Evolutionary conservation across 1,139 yeast genomes (phyloP).

Genomic region (Yamadazyma taylorii): DNA sequence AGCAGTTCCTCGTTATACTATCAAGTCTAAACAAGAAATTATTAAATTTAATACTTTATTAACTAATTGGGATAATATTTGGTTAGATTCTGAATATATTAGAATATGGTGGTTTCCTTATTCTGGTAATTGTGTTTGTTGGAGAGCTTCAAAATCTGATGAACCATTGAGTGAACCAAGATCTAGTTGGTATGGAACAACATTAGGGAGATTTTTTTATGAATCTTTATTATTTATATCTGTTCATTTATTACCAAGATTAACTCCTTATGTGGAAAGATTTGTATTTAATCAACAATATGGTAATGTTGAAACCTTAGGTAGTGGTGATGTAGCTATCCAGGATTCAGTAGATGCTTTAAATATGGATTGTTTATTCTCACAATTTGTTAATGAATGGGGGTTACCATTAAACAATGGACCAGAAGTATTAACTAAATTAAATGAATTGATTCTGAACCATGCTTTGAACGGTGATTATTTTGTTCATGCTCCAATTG

Average conservation of each 20-base stretch:
- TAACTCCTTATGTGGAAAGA: constrained; percentile 81
- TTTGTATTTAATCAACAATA: constrained; percentile 86
- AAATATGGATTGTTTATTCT: constrained; percentile 93
- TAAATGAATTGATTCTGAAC: constrained; percentile 58
- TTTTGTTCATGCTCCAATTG: constrained; percentile 93
- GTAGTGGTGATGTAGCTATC: constrained; percentile 66
- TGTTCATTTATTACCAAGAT: constrained; percentile 66
- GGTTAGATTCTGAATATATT: constrained; percentile 90
- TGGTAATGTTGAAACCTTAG: constrained; percentile 70
- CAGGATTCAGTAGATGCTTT: constrained; percentile 83
- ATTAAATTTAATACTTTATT: constrained; percentile 72
- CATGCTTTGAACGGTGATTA: constrained; percentile 64
- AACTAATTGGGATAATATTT: constrained; percentile 66
- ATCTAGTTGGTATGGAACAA: constrained; percentile 83
- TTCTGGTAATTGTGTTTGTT: constrained; percentile 76
- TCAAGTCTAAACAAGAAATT: constrained; percentile 80
- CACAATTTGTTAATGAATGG: constrained; percentile 97
- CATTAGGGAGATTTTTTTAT: constrained; percentile 73
- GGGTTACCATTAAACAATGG: constrained; percentile 84
- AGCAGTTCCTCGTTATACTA: constrained; percentile 78
- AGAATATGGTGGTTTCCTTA: constrained; percentile 99
- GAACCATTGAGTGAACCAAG: constrained; percentile 68
- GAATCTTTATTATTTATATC: constrained; percentile 78
- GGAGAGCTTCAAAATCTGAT: constrained; percentile 80
- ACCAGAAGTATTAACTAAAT: constrained; percentile 62